Evolutionary conservation across 495 filamentous ascomycete species (phyloP), one percentile per base, ranked within the genome.

Genomic region (Aspergillus olivimuriae): DNA sequence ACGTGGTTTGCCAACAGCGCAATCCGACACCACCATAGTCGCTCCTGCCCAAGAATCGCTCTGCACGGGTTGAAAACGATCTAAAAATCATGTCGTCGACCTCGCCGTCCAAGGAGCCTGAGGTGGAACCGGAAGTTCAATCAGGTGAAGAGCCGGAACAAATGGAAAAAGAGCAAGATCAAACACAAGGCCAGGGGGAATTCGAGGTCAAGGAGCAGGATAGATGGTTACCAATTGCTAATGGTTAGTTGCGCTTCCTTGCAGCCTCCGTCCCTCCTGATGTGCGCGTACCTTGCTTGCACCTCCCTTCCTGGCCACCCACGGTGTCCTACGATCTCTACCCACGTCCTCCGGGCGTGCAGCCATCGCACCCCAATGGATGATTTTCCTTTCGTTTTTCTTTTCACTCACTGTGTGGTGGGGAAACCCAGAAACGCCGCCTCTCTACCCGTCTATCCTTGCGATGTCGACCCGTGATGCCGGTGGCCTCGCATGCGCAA

Each of bases 171-270:
- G 78, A 77, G 52, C 72, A 78, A 66, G 81, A 83, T 59, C 75
- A 77, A 60, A 71, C 67, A 60, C 77, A 81, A 50, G 75, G 72
- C 57, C 69, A 75, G 63, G 76, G 77, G 74, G 92, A 97, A 72
- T 95, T 97, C 67, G 92, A 98, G 72, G 94, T 98, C 68, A 98
- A 98, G 75, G 92, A 98, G 69, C 92, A 98, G 69, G 92, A 98
- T 72, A 76, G 92, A 76, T 98, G 92, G 92, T 83, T 98, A 68
- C 92, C 92, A 70, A 98, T 98, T 81, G 92, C 92, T 73, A 98
- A 98, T 90, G 92, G 92, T 98, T 81, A 80, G 86, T 89, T 67
- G 65, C 60, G 67, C 68, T 64, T 63, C 65, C 68, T 62, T 74
- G 70, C 72, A 73, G 68, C 58, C 68, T 55, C 66, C 63, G 62